Evolutionary conservation across 1,139 yeast species (phyloP), one percentile per base, ranked within the genome.

Genomic region (Blastobotrys illinoisensis): DNA sequence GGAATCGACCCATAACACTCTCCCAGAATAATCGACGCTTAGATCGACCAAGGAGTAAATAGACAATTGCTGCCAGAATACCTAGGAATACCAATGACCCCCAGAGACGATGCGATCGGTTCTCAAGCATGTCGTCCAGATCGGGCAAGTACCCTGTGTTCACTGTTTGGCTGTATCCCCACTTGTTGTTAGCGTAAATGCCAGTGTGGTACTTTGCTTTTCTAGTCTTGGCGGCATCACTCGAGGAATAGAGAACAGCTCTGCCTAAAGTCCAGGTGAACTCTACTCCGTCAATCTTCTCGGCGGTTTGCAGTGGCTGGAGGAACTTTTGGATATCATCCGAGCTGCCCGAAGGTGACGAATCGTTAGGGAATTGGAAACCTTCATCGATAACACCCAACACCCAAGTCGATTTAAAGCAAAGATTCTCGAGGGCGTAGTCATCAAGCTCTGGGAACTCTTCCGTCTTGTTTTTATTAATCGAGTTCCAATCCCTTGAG

Each of bases 241-340:
- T 23, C 9, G 78, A 70, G 0, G 78, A 74, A 64, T 88, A 88
- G 24, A 88, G 67, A 3, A 88, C 68, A 2, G 95, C 95, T 52
- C 91, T 75, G 1, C 96, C 96, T 49, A 88, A 71, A 0, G 96
- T 87, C 96, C 96, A 88, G 0, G 93, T 81, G 58, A 86, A 85
- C 44, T 84, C 82, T 1, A 80, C 74, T 0, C 88, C 89, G 46
- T 81, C 81, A 50, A 87, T 73, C 53, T 78, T 75, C 58, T 85
- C 87, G 18, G 84, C 82, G 19, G 86, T 74, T 56, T 79, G 81
- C 56, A 88, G 77, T 0, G 86, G 76, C 53, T 79, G 74, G 23
- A 67, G 58, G 55, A 67, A 71, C 5, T 61, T 61, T 43, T 28
- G 57, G 58, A 28, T 44, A 19, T 21, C 56, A 54, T 11, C 32